Evolutionary conservation across 805 yeast genomes (phyloP), one percentile per base, ranked within the genome.

Genomic region (Helenozyma baotianmanensis): DNA sequence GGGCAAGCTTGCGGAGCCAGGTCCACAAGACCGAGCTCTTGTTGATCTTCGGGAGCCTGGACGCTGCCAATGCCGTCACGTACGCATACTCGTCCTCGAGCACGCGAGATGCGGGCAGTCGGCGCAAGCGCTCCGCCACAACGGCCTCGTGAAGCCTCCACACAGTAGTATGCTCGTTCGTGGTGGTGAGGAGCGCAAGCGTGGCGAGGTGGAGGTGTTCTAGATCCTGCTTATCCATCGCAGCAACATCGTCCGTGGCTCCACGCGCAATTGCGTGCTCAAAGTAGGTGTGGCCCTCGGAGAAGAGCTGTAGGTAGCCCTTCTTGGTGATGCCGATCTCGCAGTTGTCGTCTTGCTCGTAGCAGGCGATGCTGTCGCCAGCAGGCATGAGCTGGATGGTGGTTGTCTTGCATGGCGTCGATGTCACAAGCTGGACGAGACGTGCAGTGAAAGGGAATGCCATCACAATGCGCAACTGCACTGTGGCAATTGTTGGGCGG

Each of bases 21-120:
- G 37, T 44, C 70, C 69, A 66, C 8, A 66, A 47, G 10, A 60
- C 46, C 6, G 68, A 53, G 41, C 67, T 64, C 40, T 66, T 66
- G 46, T 66, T 66, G 39, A 66, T 58, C 25, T 61, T 45, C 15
- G 48, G 47, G 13, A 60, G 38, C n/a, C 54, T 51, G 2, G 65
- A 42, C 4, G 64, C 49, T 9, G 64, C 45, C 4, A 63, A 31
- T 5, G 62, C 64, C 25, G 56, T 45, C 31, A 62, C 64, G 3
- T 31, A 28, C 9, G 9, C 17, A 12, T 45, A 25, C 12, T 39
- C 42, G 30, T 6, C 25, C 13, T 3, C 23, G 13, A 14, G 14
- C n/a, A n/a, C n/a, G n/a, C n/a, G n/a, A n/a, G n/a, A n/a, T n/a
- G n/a, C n/a, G n/a, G n/a, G n/a, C n/a, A n/a, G n/a, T n/a, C n/a